Evolutionary conservation across 176 grass and related monocot species (phyloP), one percentile per base, ranked within the genome.

Genomic region (Cocos nucifera): DNA sequence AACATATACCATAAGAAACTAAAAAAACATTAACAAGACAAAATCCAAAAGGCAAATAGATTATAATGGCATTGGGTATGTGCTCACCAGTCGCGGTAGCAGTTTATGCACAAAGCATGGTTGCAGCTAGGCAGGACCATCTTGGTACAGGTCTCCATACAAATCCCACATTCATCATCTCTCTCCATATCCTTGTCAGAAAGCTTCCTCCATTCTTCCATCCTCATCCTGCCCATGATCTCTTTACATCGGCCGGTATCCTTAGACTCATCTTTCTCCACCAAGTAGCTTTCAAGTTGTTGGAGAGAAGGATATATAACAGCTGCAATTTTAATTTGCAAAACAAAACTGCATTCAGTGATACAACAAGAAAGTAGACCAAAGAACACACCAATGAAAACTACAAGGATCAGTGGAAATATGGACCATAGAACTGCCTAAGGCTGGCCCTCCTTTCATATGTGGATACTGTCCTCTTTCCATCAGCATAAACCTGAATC

Each of bases 131-230:
- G 78, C 56, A 86, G 70, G 50, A 86, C 83, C 39, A 86, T 53
- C 19, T 81, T 86, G 65, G 59, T 3, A 30, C 64, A 70, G 6
- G 70, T 32, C 65, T 86, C 83, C 29, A 86, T 59, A 57, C 78
- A 86, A 25, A 86, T 81, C 25, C 83, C 83, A 29, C 83, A 86
- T 56, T 86, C 83, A 22, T 70, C 73, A 60, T 86, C 83, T 65
- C 83, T 81, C 73, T 86, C 78, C 20, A 76, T 44, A 24, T 86
- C 74, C 56, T 61, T 52, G 27, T 61, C 74, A 26, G 69, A 81
- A 22, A 78, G 49, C 27, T 49, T 39, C 28, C 10, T 49, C 30
- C 32, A 19, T 4, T 39, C 29, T 12, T 39, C 14, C 19, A 55
- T 69, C 6, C 63, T 61, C 55, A 53, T 61, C 57, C 63, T 58